Conservation (phyloP, 306 rosid genomes). For the Cucumis hystrix region DNA sequence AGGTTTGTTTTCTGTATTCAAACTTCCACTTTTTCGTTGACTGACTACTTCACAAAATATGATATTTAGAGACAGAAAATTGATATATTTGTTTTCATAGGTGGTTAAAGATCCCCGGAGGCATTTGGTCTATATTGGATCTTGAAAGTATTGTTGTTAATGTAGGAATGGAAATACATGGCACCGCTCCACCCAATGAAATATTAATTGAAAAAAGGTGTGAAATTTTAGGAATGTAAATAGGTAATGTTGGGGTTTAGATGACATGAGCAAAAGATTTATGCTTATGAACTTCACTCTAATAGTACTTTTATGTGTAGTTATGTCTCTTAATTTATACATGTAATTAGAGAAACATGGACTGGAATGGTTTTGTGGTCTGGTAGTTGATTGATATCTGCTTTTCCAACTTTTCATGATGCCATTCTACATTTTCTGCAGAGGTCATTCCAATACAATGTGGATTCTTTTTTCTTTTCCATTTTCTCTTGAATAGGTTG, state of each 20-base stretch:
- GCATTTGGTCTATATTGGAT: background rate
- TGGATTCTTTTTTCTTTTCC: background rate
- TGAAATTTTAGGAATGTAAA: background rate
- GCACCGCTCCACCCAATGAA: background rate
- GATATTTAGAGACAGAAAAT: background rate
- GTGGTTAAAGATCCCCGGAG: background rate
- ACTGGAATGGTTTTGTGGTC: background rate
- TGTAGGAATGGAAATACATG: background rate
- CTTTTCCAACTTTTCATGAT: background rate
- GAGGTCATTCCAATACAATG: background rate
- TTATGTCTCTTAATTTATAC: background rate
- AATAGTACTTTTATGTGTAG: background rate
- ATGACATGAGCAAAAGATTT: background rate
- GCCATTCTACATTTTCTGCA: background rate
- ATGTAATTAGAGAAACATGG: background rate
- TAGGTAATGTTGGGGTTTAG: background rate
- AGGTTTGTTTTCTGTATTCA: slow-evolving; percentile 23
- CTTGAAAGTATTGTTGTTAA: background rate
- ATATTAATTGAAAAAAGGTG: background rate
- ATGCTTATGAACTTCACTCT: background rate
- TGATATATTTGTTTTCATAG: background rate
- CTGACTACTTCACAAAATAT: background rate
- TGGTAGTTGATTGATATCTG: background rate
- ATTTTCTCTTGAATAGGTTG: background rate
- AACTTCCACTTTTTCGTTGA: background rate